Evolutionary conservation across 768 basidiomycete genomes (phyloP).

Genomic region (Cyathus striatus): DNA sequence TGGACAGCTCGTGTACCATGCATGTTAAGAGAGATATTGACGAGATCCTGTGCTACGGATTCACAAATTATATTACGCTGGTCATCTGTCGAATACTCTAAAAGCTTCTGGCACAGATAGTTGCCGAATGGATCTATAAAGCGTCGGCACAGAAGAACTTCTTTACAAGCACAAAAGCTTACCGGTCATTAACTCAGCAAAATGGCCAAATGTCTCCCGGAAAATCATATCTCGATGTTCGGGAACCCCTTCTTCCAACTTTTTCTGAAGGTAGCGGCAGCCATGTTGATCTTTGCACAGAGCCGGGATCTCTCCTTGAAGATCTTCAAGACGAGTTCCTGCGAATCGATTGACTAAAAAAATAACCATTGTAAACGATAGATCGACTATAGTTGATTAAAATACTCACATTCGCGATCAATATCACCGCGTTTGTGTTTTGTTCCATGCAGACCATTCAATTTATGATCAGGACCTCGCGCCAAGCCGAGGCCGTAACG

Average conservation of each 20-base stretch:
- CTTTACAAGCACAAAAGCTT: constrained; percentile 4
- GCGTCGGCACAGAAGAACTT: constrained; percentile 4
- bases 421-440: constrained; percentile 94
- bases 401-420: constrained; percentile 70
- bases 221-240: constrained; percentile 99
- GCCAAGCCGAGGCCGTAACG: constrained; percentile 70
- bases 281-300: constrained; percentile 99
- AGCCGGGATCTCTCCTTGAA: constrained; percentile 89
- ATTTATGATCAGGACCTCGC: constrained; percentile 65
- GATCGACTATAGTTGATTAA: neutral
- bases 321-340: constrained; percentile 91
- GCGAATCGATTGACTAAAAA: constrained; percentile 89
- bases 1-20: constrained; percentile 99
- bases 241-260: constrained; percentile 91
- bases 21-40: constrained; percentile 99
- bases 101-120: constrained; percentile 95
- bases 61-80: constrained; percentile 97
- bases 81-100: constrained; percentile 96
- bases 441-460: constrained; percentile 86
- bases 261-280: constrained; percentile 97
- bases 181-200: constrained; percentile 98
- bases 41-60: constrained; percentile 94
- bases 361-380: neutral
- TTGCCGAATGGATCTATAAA: constrained; percentile 92
- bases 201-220: constrained; percentile 95